Base-by-base conservation (phyloP, 2,329 filamentous ascomycete genomes). In the Penicillium hordei region DNA sequence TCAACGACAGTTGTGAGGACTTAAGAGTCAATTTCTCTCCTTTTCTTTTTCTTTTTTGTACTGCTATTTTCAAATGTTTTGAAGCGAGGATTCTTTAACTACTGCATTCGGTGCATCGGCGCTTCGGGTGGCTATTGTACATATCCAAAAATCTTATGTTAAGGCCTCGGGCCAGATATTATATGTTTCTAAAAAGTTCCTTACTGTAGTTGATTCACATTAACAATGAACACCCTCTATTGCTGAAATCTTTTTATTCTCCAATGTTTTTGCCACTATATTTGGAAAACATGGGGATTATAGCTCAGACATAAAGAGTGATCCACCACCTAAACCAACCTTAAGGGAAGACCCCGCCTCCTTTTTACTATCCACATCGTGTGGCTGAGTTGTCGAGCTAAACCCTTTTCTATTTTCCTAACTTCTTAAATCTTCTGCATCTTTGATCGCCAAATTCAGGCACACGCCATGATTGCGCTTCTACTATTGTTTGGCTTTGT, bases 101-200 rank as follows among this genome's bases (percentile, higher is more conserved):
- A 38, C 15, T 45, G 19, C 38, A 43, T 53, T 48, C 15, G 43
- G 49, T 23, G 55, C 34, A 17, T 36, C 10, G 55, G 55, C 17
- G 55, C 36, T 53, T 27, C 34, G 21, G 21, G 23, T 45, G 55
- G 31, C 40, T 53, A 27, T 42, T 34, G 40, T 45, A 53, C 25
- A 48, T 42, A 48, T 53, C 29, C 27, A 25, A 40, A 40, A 33
- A 5, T 40, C 21, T 42, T 13, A 21, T n/a, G 21, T 36, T 31
- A 5, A 13, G 49, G 43, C 27, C 15, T 42, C 4, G 36, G 19
- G 54, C 31, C 21, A 39, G 21, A n/a, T 23, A 60, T 15, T 25
- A 17, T 17, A 9, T 55, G 9, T 23, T 36, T 38, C 15, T 6
- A n/a, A 13, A 48, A 44, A n/a, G n/a, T n/a, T 33, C 10, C 12